Percentiles rank a stretch among this genome's conserved stretches.
Conservation (phyloP, 768 basidiomycete species). For the Xerocomus spinulosus region DNA sequence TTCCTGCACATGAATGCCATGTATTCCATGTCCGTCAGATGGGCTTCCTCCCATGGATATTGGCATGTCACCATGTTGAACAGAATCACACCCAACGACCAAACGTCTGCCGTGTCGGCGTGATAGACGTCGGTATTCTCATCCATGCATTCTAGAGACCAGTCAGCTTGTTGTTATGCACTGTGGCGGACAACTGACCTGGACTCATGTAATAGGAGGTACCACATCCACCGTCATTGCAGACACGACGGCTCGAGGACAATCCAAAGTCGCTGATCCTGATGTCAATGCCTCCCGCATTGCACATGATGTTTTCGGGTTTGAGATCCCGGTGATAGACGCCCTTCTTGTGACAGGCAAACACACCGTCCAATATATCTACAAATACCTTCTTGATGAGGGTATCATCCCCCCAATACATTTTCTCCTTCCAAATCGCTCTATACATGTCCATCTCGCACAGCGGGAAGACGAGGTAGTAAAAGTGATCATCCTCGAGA, state of each 20-base stretch:
- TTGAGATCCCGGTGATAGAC: slow-evolving; percentile 87
- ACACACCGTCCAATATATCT: slow-evolving; percentile 74
- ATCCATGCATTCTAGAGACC: slow-evolving; percentile 50
- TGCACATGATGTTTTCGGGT: slow-evolving; percentile 76
- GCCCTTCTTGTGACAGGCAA: slow-evolving; percentile 63
- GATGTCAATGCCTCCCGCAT: slow-evolving; percentile 46
- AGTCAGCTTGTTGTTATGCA: slow-evolving; percentile 5
- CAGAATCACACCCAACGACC: slow-evolving; percentile 77
- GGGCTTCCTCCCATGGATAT: slow-evolving; percentile 18
- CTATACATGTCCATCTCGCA: slow-evolving; percentile 63
- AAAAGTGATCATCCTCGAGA: slow-evolving; percentile 51
- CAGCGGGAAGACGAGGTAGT: slow-evolving; percentile 66
- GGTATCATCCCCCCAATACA: slow-evolving; percentile 53
- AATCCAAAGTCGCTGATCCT: slow-evolving; percentile 78
- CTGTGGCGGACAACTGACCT: slow-evolving; percentile 41
- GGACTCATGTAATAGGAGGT: slow-evolving; percentile 67
- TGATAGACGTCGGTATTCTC: slow-evolving; percentile 28
- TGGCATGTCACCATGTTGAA: slow-evolving; percentile 72
- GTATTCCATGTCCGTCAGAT: not conserved
- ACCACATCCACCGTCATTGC: slow-evolving; percentile 53
- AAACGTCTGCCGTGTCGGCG: slow-evolving; percentile 45
- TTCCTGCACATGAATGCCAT: not conserved
- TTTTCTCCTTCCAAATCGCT: slow-evolving; percentile 43
- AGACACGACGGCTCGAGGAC: slow-evolving; percentile 42
- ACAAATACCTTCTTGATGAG: slow-evolving; percentile 66